A percentile compares a stretch with the other conserved stretches of the same genome.
Evolutionary conservation across 441 rosid species (phyloP).

Genomic region (Codiaeum variegatum): DNA sequence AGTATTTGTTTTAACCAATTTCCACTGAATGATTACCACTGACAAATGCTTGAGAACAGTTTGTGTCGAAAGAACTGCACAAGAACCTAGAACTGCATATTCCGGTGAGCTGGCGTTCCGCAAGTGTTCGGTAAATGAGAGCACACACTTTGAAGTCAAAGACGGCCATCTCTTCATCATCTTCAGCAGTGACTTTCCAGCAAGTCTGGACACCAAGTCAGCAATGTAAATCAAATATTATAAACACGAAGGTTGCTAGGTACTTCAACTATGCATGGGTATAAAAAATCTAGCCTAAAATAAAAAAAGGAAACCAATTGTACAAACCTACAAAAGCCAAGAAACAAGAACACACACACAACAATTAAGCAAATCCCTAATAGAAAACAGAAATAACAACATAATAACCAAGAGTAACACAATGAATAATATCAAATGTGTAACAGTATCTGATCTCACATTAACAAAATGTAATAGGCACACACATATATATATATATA

Average conservation of each 20-base stretch:
- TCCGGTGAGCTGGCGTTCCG: slow-evolving; percentile 64
- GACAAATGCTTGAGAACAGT: slow-evolving; percentile 95
- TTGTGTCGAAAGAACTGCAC: slow-evolving; percentile 87
- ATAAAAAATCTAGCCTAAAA: not conserved
- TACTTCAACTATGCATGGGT: slow-evolving; percentile 3
- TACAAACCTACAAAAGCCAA: not conserved
- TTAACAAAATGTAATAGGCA: too few relatives aligned
- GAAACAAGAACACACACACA: not conserved
- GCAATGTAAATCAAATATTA: slow-evolving; percentile 24
- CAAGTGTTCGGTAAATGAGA: slow-evolving; percentile 67
- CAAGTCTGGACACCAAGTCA: slow-evolving; percentile 64
- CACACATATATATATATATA: too few relatives aligned
- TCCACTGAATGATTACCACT: slow-evolving; percentile 46
- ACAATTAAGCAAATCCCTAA: not conserved
- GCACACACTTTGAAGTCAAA: slow-evolving; percentile 83
- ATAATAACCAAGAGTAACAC: not conserved
- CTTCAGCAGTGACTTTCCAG: slow-evolving; percentile 92
- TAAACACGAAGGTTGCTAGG: not conserved
- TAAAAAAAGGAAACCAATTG: slow-evolving; percentile 4
- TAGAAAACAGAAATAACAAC: not conserved
- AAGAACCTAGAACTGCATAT: slow-evolving; percentile 87
- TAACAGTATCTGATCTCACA: too few relatives aligned
- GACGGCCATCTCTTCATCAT: slow-evolving; percentile 96
- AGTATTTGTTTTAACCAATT: slow-evolving; percentile 23
- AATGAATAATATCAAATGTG: not conserved